These are phyloP conservation scores for Xylaria multiplex DNA, from an alignment of 2,329 filamentous ascomycete species.

Conservation along the genomic window DNA sequence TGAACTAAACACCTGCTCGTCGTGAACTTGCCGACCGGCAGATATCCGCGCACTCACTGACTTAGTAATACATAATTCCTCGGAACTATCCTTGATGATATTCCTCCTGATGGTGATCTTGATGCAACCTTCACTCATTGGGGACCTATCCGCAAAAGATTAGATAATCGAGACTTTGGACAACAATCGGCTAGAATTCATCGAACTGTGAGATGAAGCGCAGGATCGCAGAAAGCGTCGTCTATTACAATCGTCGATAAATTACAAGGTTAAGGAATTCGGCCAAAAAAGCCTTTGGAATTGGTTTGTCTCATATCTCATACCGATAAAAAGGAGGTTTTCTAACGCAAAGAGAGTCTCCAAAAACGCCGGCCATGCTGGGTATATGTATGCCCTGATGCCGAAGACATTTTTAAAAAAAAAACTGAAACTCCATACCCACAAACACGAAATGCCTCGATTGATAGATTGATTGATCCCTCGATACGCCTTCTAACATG, in stretches of 20 bases:
- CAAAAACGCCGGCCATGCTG: constrained; percentile 37
- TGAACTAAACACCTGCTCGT: not conserved
- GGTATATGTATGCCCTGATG: constrained; percentile 37
- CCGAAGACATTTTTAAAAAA: constrained; percentile 11
- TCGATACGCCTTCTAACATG: constrained; percentile 20
- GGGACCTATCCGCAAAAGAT: too few relatives aligned
- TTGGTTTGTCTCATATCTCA: constrained; percentile 30
- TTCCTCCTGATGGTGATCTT: not conserved
- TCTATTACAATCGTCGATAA: constrained; percentile 9
- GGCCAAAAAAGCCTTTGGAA: not conserved
- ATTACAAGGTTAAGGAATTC: not conserved
- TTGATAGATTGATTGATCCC: not conserved
- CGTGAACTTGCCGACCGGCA: not conserved
- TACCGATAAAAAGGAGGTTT: constrained; percentile 18
- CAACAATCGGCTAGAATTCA: not conserved
- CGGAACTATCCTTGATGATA: not conserved
- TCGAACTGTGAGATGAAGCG: not conserved
- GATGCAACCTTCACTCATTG: not conserved
- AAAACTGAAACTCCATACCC: constrained; percentile 16
- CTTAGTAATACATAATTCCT: constrained; percentile 21
- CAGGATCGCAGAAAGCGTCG: constrained; percentile 2
- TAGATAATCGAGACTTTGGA: not conserved
- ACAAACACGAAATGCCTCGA: constrained; percentile 10
- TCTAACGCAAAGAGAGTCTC: constrained; percentile 27
- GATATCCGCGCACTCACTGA: constrained; percentile 5